phyloP scores from a whole-genome alignment of 805 yeast genomes.

The Candida xyloterini region DNA sequence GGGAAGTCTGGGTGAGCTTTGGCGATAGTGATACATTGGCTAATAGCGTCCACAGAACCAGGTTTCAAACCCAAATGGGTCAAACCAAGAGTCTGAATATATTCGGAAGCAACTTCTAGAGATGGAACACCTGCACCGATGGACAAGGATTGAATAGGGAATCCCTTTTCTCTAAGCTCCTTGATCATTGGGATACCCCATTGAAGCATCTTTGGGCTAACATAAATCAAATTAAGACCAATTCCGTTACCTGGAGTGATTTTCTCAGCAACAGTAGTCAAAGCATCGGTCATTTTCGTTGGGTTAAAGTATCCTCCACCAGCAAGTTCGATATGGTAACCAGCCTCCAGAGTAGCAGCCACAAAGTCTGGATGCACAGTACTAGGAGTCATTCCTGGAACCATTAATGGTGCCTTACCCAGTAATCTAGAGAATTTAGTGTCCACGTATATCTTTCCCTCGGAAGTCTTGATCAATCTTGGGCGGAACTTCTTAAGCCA shows the following conservation, averaged over 20 bases:
- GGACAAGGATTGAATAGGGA: slow-evolving; percentile 92
- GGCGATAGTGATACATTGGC: slow-evolving; percentile 84
- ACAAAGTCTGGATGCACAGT: slow-evolving; percentile 94
- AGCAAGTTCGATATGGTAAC: slow-evolving; percentile 95
- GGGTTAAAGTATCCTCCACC: slow-evolving; percentile 98
- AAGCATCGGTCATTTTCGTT: slow-evolving; percentile 65
- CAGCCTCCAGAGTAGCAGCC: slow-evolving; percentile 91
- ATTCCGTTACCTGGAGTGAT: slow-evolving; percentile 86
- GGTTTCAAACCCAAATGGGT: slow-evolving; percentile 96
- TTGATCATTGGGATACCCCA: slow-evolving; percentile 98
- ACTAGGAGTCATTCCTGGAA: slow-evolving; percentile 99
- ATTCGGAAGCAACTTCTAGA: slow-evolving; percentile 93
- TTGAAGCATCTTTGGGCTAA: slow-evolving; percentile 94
- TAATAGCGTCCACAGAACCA: slow-evolving; percentile 91
- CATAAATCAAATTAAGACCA: slow-evolving; percentile 90
- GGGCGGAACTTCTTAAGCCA: slow-evolving; percentile 92
- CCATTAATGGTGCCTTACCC: slow-evolving; percentile 94
- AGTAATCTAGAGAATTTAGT: slow-evolving; percentile 90
- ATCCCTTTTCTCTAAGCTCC: slow-evolving; percentile 84
- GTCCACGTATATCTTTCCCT: slow-evolving; percentile 79
- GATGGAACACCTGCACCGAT: slow-evolving; percentile 99
- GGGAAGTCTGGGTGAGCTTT: slow-evolving; percentile 96
- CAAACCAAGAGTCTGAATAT: slow-evolving; percentile 86
- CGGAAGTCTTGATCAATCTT: slow-evolving; percentile 68
- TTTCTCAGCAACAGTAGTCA: slow-evolving; percentile 65